These are phyloP conservation scores for Thelonectria discophora DNA, from an alignment of 2,329 filamentous ascomycete genomes.

Conservation along the genomic window DNA sequence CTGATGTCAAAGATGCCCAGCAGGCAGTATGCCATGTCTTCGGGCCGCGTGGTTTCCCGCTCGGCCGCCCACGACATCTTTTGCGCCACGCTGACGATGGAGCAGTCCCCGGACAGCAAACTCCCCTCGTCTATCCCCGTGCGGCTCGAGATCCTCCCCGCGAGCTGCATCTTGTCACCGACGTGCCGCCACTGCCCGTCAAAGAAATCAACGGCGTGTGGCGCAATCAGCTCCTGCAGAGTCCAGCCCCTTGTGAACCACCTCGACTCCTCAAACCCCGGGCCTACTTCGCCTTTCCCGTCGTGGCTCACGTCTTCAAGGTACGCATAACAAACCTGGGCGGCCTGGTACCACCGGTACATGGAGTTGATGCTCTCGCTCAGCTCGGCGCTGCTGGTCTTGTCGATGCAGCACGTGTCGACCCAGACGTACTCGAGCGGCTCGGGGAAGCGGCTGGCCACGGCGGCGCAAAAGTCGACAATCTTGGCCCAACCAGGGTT, in stretches of 20 bases:
- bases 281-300: background rate
- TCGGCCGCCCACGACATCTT: conserved; percentile 37
- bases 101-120: conserved; percentile 17
- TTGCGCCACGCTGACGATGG: conserved; percentile 21
- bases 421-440: conserved; percentile 25
- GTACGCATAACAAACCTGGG: conserved; percentile 27
- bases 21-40: conserved; percentile 38
- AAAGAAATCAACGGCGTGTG: conserved; percentile 26
- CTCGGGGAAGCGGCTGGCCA: background rate
- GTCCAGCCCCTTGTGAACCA: conserved; percentile 38
- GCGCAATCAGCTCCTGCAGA: conserved; percentile 32
- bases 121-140: conserved; percentile 28
- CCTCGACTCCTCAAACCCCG: conserved; percentile 23
- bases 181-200: conserved; percentile 24
- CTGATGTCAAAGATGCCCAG: conserved; percentile 35
- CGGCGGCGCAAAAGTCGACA: conserved; percentile 18
- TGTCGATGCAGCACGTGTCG: conserved; percentile 30
- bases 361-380: conserved; percentile 39
- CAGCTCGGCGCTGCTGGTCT: conserved; percentile 32
- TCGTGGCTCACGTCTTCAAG: conserved; percentile 51
- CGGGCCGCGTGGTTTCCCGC: conserved; percentile 30
- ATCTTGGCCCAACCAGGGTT: conserved; percentile 29
- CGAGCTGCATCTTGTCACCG: conserved; percentile 23
- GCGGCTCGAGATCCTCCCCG: conserved; percentile 10
- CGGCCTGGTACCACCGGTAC: conserved; percentile 43